These are phyloP conservation scores for Castanopsis chinensis DNA, from an alignment of 306 rosid genomes.

Conservation along the genomic window DNA sequence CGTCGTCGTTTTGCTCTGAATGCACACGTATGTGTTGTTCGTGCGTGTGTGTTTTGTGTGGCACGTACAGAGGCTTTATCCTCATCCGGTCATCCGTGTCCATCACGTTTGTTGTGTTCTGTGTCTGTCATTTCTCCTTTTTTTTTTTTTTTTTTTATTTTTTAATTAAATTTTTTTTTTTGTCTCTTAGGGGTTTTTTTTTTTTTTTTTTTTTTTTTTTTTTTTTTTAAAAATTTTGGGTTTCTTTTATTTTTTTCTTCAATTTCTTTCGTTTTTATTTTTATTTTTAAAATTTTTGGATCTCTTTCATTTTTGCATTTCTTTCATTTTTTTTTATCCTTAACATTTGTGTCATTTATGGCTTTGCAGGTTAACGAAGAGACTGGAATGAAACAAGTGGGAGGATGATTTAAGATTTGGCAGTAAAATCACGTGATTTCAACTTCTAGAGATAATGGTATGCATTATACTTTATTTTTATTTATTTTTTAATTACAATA, in stretches of 20 bases:
- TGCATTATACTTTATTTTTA: not conserved
- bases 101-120: not conserved
- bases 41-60: not conserved
- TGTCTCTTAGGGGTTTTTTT: too few species aligned
- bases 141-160: too few species aligned
- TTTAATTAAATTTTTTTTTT: not conserved
- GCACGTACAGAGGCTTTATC: not conserved
- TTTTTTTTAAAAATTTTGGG: not conserved
- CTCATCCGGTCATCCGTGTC: not conserved
- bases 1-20: not conserved
- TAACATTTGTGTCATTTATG: not conserved
- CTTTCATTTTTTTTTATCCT: not conserved
- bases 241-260: not conserved
- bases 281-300: not conserved
- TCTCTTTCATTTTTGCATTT: too few species aligned
- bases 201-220: too few species aligned
- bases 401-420: slow-evolving; percentile 4
- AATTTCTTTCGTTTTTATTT: too few species aligned
- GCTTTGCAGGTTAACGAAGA: slow-evolving; percentile 35
- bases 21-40: not conserved
- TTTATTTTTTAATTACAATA: not conserved
- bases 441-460: not conserved
- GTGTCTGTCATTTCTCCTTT: not conserved
- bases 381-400: not conserved
- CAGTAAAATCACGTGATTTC: slow-evolving; percentile 19